Conservation (phyloP, 2,329 filamentous ascomycete species). For the Fusarium nurragi region DNA sequence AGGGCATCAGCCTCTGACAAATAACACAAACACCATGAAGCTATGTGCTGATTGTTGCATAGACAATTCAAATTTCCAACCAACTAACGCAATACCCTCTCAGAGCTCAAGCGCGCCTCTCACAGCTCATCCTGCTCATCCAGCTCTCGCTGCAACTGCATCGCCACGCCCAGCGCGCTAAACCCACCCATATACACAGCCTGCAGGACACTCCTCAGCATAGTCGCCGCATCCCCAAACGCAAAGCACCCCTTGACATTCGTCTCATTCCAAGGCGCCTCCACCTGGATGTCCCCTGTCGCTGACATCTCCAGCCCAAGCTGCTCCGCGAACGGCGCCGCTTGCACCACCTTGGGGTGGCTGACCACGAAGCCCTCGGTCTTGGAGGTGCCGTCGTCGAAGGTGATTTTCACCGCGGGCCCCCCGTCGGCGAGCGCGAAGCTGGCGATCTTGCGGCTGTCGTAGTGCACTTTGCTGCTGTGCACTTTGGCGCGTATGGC, state of each 20-base stretch:
- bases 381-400: slow-evolving; percentile 51
- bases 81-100: background rate
- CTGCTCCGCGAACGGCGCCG: slow-evolving; percentile 54
- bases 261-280: slow-evolving; percentile 59
- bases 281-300: slow-evolving; percentile 55
- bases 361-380: slow-evolving; percentile 55
- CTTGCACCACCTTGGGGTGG: slow-evolving; percentile 51
- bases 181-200: slow-evolving; percentile 46
- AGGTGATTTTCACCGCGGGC: slow-evolving; percentile 49
- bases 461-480: slow-evolving; percentile 50
- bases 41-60: background rate
- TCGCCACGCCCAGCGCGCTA: slow-evolving; percentile 42
- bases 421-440: slow-evolving; percentile 44
- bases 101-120: background rate
- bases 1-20: background rate
- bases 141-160: slow-evolving; percentile 43
- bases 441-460: slow-evolving; percentile 47
- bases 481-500: slow-evolving; percentile 44
- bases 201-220: slow-evolving; percentile 44
- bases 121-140: slow-evolving; percentile 44
- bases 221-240: slow-evolving; percentile 58
- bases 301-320: slow-evolving; percentile 55
- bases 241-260: slow-evolving; percentile 63
- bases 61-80: background rate
- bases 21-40: background rate